Evolutionary conservation across 805 yeast species (phyloP).

Genomic region (Kockiozyma suomiensis): DNA sequence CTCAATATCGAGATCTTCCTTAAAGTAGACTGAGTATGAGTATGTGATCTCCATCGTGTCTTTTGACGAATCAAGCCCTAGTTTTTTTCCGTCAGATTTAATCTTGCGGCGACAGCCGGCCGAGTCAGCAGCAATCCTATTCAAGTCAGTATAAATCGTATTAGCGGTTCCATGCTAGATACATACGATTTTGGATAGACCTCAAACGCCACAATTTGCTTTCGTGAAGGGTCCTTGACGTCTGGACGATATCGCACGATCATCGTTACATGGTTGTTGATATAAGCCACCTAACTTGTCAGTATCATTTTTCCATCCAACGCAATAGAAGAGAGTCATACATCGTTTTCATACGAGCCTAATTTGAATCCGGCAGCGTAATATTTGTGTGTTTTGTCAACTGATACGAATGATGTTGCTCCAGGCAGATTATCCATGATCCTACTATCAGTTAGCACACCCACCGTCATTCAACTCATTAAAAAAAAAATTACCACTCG

Average conservation of each 20-base stretch:
- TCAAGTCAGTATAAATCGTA: slow-evolving; percentile 36
- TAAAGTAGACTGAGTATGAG: slow-evolving; percentile 86
- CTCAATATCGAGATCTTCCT: slow-evolving; percentile 69
- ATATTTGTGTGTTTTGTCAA: slow-evolving; percentile 61
- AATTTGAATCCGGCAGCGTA: slow-evolving; percentile 87
- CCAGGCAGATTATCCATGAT: slow-evolving; percentile 81
- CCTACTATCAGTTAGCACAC: slow-evolving; percentile 9
- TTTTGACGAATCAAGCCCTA: slow-evolving; percentile 52
- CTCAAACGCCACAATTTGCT: slow-evolving; percentile 78
- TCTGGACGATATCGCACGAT: slow-evolving; percentile 68
- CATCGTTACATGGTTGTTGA: slow-evolving; percentile 80
- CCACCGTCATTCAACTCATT: neutral
- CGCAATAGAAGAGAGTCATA: slow-evolving; percentile 27
- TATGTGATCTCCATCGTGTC: slow-evolving; percentile 58
- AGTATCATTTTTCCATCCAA: neutral
- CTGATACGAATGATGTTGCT: slow-evolving; percentile 75
- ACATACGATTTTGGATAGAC: slow-evolving; percentile 80
- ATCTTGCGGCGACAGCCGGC: slow-evolving; percentile 75
- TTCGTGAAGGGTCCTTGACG: slow-evolving; percentile 41
- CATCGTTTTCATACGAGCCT: slow-evolving; percentile 64
- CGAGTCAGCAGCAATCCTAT: slow-evolving; percentile 33
- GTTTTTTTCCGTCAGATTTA: slow-evolving; percentile 52
- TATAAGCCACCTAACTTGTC: slow-evolving; percentile 47
- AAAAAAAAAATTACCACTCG: slow-evolving; percentile 58
- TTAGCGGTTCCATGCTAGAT: slow-evolving; percentile 35